phyloP scores from a whole-genome alignment of 441 rosid species.

The Adansonia madagascariensis region DNA sequence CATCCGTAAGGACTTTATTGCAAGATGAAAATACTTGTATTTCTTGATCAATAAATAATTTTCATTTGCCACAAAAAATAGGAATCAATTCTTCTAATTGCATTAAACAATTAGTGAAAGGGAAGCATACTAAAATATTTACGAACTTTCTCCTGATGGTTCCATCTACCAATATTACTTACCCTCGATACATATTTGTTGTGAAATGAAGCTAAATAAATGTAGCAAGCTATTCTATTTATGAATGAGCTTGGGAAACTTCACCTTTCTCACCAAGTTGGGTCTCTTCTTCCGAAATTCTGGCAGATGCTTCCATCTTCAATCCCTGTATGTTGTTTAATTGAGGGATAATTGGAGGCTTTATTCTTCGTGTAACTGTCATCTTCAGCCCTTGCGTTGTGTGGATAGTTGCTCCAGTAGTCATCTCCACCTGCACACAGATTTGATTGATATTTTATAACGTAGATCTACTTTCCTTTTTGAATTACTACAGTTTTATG shows the following conservation, averaged over 20 bases:
- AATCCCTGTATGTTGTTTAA: conserved; percentile 44
- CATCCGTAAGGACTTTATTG: neutral
- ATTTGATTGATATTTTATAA: neutral
- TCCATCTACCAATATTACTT: neutral
- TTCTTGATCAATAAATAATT: neutral
- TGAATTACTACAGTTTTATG: neutral
- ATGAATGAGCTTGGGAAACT: conserved; percentile 51
- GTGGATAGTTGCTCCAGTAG: conserved; percentile 99
- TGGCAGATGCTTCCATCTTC: conserved; percentile 37
- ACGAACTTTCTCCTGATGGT: neutral
- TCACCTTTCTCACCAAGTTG: conserved; percentile 51
- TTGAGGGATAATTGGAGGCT: conserved; percentile 54
- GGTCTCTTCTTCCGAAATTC: conserved; percentile 33
- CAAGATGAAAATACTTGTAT: neutral
- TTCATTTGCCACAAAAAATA: neutral
- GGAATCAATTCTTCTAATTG: neutral
- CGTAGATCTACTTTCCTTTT: neutral
- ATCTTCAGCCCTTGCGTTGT: conserved; percentile 82
- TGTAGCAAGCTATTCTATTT: conserved; percentile 8
- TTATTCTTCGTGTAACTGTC: conserved; percentile 65
- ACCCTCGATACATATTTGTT: neutral
- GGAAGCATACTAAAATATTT: neutral
- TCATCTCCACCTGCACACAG: conserved; percentile 76
- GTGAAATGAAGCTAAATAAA: neutral
- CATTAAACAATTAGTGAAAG: neutral